phyloP scores from a whole-genome alignment of 73 alveolate species.

The Paramecium sexaurelia region DNA sequence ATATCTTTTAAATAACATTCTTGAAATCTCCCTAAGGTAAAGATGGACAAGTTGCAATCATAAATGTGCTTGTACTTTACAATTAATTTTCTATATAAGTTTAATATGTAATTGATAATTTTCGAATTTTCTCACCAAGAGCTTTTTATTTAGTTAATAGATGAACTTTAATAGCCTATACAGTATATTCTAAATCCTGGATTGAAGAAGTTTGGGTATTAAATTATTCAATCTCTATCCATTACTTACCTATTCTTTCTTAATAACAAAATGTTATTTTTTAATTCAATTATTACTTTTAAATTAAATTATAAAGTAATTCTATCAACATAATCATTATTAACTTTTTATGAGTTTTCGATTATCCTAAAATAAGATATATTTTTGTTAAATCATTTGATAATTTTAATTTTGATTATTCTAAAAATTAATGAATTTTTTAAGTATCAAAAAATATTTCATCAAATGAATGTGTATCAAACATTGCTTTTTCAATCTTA shows the following conservation, averaged over 20 bases:
- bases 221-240: constrained; percentile 18
- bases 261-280: neutral
- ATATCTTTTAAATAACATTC: neutral
- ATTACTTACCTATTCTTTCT: neutral
- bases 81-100: neutral
- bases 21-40: constrained; percentile 45
- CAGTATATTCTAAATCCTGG: neutral
- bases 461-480: constrained; percentile 40
- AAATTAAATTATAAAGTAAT: neutral
- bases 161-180: constrained; percentile 23
- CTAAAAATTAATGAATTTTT: neutral
- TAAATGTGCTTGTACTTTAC: neutral
- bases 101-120: neutral
- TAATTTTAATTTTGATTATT: neutral
- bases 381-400: neutral
- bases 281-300: neutral
- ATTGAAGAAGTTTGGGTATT: neutral
- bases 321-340: constrained; percentile 28
- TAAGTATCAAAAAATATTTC: constrained; percentile 35
- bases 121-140: neutral
- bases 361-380: neutral
- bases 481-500: constrained; percentile 27
- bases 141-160: constrained; percentile 12
- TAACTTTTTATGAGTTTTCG: constrained; percentile 20
- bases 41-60: constrained; percentile 16